phyloP scores from a whole-genome alignment of 305 asterid species.

The Plantago coronopus region DNA sequence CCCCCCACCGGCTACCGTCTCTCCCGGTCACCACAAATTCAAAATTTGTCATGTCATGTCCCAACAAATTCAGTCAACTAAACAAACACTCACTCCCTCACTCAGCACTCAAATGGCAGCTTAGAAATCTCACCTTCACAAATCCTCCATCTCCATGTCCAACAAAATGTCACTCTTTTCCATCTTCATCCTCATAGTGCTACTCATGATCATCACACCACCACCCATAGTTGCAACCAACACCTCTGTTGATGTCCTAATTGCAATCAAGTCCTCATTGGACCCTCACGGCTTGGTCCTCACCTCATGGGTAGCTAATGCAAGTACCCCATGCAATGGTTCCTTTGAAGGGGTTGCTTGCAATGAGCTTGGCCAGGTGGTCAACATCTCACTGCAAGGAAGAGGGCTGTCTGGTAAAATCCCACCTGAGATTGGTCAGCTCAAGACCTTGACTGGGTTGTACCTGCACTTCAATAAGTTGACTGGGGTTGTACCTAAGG shows the following conservation, averaged over 20 bases:
- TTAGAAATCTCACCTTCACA: constrained; percentile 25
- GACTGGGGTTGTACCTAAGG: constrained; percentile 74
- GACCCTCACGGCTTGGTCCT: constrained; percentile 69
- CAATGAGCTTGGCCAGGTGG: constrained; percentile 62
- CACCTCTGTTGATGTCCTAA: constrained; percentile 47
- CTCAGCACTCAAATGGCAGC: constrained; percentile 17
- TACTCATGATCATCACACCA: constrained; percentile 28
- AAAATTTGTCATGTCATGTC: constrained; percentile 2
- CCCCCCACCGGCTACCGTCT: constrained; percentile 47
- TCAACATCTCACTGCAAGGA: constrained; percentile 86
- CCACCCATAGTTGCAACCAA: constrained; percentile 25
- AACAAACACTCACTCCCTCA: constrained; percentile 5
- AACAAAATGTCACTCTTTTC: constrained; percentile 38
- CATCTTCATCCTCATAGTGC: constrained; percentile 27
- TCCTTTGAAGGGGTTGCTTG: constrained; percentile 80
- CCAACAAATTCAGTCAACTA: constrained; percentile 24
- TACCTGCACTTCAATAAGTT: constrained; percentile 87
- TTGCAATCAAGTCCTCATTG: constrained; percentile 62
- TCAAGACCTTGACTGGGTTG: constrained; percentile 71
- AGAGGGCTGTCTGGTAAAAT: constrained; percentile 71
- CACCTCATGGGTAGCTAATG: constrained; percentile 65
- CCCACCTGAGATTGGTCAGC: constrained; percentile 80
- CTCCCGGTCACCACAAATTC: constrained; percentile 41
- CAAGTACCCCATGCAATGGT: constrained; percentile 55
- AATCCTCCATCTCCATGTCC: constrained; percentile 20